A percentile compares a stretch with the other conserved stretches of the same genome.
phyloP scores from a whole-genome alignment of 2,329 filamentous ascomycete genomes.

The Beauveria australis region DNA sequence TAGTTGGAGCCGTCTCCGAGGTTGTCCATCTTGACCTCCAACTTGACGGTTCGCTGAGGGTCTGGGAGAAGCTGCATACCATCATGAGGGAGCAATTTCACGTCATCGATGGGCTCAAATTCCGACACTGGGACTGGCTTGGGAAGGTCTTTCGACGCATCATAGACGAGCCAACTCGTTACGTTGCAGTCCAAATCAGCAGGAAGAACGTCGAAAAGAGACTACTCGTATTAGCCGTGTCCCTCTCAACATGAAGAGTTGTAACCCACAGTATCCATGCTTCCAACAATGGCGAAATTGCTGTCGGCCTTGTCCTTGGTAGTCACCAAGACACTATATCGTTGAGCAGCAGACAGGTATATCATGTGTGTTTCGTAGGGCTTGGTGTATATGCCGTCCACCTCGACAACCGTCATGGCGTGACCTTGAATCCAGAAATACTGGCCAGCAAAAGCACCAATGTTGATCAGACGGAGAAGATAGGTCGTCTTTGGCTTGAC shows the following conservation, averaged over 20 bases:
- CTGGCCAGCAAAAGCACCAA: conserved; percentile 62
- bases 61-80: conserved; percentile 49
- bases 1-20: conserved; percentile 52
- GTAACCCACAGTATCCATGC: conserved; percentile 55
- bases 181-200: conserved; percentile 58
- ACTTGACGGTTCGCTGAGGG: conserved; percentile 54
- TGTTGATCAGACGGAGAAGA: conserved; percentile 62
- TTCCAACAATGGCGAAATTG: conserved; percentile 61
- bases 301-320: conserved; percentile 50
- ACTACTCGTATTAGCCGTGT: conserved; percentile 34
- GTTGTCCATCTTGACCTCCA: conserved; percentile 56
- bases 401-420: conserved; percentile 61
- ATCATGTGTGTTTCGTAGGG: conserved; percentile 51
- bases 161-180: conserved; percentile 57
- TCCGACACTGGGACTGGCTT: conserved; percentile 43
- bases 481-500: conserved; percentile 64
- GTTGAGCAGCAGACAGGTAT: conserved; percentile 61
- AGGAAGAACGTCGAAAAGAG: conserved; percentile 62
- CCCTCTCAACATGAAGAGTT: background rate
- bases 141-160: conserved; percentile 28
- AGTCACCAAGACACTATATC: conserved; percentile 54
- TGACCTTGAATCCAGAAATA: conserved; percentile 62
- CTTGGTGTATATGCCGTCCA: conserved; percentile 64
- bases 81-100: conserved; percentile 61
- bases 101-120: conserved; percentile 66